Percentiles rank a stretch among this genome's conserved stretches.
phyloP scores from a whole-genome alignment of 768 basidiomycete species.

The Ramaria rubella region DNA sequence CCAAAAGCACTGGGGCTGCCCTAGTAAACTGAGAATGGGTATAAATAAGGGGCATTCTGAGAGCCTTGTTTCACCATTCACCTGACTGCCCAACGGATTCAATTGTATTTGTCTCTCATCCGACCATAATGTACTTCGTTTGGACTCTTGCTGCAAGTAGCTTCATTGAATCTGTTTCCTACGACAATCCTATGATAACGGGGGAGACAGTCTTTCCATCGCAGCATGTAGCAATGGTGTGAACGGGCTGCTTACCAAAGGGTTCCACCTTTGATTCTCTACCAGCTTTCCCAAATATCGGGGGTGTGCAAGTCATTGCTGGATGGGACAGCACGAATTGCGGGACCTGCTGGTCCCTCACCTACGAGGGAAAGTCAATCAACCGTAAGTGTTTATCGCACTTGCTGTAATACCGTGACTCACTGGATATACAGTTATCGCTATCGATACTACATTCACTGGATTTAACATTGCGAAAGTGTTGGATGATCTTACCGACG shows the following conservation, averaged over 20 bases:
- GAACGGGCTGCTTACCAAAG: conserved; percentile 29
- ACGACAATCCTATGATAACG: conserved; percentile 33
- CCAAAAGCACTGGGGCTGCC: no score
- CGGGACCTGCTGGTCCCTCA: conserved; percentile 27
- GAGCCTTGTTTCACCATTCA: no score
- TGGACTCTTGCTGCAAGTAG: background rate
- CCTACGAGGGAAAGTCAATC: conserved; percentile 15
- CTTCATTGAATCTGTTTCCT: conserved; percentile 23
- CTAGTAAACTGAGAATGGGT: no score
- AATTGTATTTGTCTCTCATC: no score
- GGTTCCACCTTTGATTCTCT: conserved; percentile 33
- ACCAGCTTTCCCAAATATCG: conserved; percentile 32
- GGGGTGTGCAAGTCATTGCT: conserved; percentile 30
- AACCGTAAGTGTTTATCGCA: conserved; percentile 6
- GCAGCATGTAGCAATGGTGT: conserved; percentile 35
- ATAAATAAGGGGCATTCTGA: no score
- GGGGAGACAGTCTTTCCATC: conserved; percentile 18
- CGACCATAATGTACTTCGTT: background rate
- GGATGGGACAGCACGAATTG: conserved; percentile 21
- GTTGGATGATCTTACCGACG: conserved; percentile 47
- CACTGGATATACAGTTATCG: conserved; percentile 17
- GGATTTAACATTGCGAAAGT: conserved; percentile 45
- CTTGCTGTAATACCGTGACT: background rate
- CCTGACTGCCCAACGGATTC: no score
- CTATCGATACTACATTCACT: conserved; percentile 16